phyloP scores from a whole-genome alignment of 768 basidiomycete species.

The Tricholoma bakamatsutake region DNA sequence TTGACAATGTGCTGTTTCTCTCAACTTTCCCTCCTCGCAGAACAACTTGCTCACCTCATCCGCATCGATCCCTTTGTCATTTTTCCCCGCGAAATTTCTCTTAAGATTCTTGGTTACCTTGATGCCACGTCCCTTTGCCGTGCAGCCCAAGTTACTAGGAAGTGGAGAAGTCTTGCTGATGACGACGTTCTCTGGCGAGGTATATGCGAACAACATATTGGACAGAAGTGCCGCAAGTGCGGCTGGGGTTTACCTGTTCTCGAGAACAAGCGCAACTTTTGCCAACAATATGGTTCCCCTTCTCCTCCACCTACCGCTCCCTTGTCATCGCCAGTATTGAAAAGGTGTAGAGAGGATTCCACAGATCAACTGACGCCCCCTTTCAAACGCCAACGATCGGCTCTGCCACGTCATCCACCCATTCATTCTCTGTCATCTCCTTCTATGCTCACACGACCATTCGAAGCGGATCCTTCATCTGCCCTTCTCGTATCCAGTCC shows the following conservation, averaged over 20 bases:
- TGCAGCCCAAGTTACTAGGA: slow-evolving; percentile 83
- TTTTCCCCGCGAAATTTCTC: slow-evolving; percentile 83
- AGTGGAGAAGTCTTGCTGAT: slow-evolving; percentile 87
- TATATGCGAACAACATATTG: slow-evolving; percentile 98
- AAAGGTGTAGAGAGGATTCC: slow-evolving; percentile 31
- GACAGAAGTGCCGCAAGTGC: slow-evolving; percentile 92
- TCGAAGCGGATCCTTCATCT: slow-evolving; percentile 7
- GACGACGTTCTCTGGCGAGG: slow-evolving; percentile 93
- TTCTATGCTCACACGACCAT: slow-evolving; percentile 7
- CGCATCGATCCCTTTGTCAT: slow-evolving; percentile 92
- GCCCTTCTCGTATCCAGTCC: slow-evolving; percentile 27
- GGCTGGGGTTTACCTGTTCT: slow-evolving; percentile 96
- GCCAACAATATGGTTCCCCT: slow-evolving; percentile 26
- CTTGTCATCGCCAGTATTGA: slow-evolving; percentile 18
- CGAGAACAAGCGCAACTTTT: slow-evolving; percentile 59
- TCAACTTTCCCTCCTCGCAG: slow-evolving; percentile 92
- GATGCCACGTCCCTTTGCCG: slow-evolving; percentile 92
- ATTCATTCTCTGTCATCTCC: slow-evolving; percentile 9
- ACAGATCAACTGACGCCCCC: slow-evolving; percentile 26
- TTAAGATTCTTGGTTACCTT: slow-evolving; percentile 83
- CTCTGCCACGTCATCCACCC: slow-evolving; percentile 11
- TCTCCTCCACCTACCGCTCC: slow-evolving; percentile 6
- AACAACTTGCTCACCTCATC: slow-evolving; percentile 87
- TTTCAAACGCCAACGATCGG: slow-evolving; percentile 47
- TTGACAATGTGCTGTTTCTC: slow-evolving; percentile 99